These are phyloP conservation scores for Alternaria triticimaculans DNA, from an alignment of 2,329 filamentous ascomycete species.

Conservation along the genomic window DNA sequence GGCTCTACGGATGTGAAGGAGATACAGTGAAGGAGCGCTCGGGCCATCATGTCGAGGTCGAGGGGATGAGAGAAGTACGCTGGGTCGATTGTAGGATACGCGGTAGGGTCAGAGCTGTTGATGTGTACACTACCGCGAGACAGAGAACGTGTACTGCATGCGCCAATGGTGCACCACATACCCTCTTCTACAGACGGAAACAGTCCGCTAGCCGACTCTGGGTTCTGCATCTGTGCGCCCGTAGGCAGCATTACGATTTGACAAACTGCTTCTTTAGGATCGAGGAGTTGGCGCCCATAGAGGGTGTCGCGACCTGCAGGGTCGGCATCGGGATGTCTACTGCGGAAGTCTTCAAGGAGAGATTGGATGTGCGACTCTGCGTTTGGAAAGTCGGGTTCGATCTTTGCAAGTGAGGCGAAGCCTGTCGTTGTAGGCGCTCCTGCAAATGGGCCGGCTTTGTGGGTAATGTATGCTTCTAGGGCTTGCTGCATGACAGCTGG, in stretches of 20 bases:
- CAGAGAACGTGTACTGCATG: slow-evolving; percentile 43
- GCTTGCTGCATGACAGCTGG: slow-evolving; percentile 33
- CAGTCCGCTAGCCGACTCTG: slow-evolving; percentile 1
- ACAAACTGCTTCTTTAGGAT: slow-evolving; percentile 27
- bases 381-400: slow-evolving; percentile 28
- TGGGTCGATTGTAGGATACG: slow-evolving; percentile 49
- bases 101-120: slow-evolving; percentile 34
- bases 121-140: slow-evolving; percentile 53
- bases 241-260: slow-evolving; percentile 28
- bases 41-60: slow-evolving; percentile 51
- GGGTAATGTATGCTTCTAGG: slow-evolving; percentile 33
- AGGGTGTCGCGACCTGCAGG: slow-evolving; percentile 30
- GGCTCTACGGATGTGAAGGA: slow-evolving; percentile 4
- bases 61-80: slow-evolving; percentile 54
- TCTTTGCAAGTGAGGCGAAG: slow-evolving; percentile 29
- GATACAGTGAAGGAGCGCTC: slow-evolving; percentile 34
- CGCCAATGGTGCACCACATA: slow-evolving; percentile 23
- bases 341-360: slow-evolving; percentile 21
- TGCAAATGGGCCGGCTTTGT: slow-evolving; percentile 39
- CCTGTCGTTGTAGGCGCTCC: slow-evolving; percentile 31
- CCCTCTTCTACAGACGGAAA: slow-evolving; percentile 18
- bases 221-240: slow-evolving; percentile 16
- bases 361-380: slow-evolving; percentile 29
- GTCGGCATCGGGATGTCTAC: slow-evolving; percentile 28
- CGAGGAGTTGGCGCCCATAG: slow-evolving; percentile 30